A percentile compares a stretch with the other conserved stretches of the same genome.
phyloP scores from a whole-genome alignment of 345 rosid species.

The Turnera subulata region DNA sequence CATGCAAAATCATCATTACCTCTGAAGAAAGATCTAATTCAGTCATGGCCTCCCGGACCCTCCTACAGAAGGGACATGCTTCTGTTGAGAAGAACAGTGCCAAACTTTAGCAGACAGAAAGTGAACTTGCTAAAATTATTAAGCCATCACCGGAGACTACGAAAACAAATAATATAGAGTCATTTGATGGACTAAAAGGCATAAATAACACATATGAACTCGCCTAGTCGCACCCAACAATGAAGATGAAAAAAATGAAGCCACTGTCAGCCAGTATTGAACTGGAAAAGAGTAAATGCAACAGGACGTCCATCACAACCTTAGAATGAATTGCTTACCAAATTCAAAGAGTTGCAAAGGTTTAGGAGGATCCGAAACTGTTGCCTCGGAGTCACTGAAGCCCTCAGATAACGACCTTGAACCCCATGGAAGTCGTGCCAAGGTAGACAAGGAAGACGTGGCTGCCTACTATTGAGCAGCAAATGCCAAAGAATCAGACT shows the following conservation, averaged over 20 bases:
- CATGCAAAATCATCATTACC: no score
- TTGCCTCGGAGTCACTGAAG: constrained; percentile 15
- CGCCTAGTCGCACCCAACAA: background rate
- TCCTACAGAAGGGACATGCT: constrained; percentile 87
- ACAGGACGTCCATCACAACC: background rate
- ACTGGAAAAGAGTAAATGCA: background rate
- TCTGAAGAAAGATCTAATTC: constrained; percentile 81
- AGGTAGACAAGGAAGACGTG: constrained; percentile 65
- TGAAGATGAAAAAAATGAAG: background rate
- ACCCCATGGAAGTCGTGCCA: constrained; percentile 77
- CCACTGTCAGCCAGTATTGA: background rate
- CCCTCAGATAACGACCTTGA: constrained; percentile 40
- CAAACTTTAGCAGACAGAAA: background rate
- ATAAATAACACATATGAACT: background rate
- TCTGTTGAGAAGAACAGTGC: constrained; percentile 42
- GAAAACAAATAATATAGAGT: no score
- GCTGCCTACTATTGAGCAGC: constrained; percentile 37
- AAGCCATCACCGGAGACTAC: background rate
- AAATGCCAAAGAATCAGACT: background rate
- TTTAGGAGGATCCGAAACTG: constrained; percentile 33
- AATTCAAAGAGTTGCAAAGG: constrained; percentile 73
- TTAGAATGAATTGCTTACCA: constrained; percentile 37
- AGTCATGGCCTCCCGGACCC: constrained; percentile 79
- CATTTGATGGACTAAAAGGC: background rate
- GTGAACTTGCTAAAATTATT: background rate